Evolutionary conservation across 164 flowering plant species (phyloP).

Genomic region (Aristolochia californica): DNA sequence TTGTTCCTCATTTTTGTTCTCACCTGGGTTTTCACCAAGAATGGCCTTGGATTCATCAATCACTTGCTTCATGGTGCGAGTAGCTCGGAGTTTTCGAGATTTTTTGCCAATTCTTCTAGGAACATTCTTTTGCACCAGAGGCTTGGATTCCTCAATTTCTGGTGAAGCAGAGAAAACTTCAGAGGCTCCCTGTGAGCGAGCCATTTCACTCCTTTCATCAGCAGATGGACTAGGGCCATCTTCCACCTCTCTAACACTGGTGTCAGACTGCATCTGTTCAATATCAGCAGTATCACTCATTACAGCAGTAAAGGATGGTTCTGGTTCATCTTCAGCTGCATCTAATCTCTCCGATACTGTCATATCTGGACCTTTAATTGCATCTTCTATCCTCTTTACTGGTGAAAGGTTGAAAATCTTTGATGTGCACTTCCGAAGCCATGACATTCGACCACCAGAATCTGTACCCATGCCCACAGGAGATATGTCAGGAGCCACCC

Average conservation of each 20-base stretch:
- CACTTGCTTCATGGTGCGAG: constrained; percentile 54
- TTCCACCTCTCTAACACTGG: constrained; percentile 13
- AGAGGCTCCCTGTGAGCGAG: constrained; percentile 21
- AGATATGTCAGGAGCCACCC: constrained; percentile 15
- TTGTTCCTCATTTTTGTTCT: constrained; percentile 14
- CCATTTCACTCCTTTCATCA: constrained; percentile 29
- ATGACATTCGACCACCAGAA: constrained; percentile 33
- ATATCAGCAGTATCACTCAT: constrained; percentile 23
- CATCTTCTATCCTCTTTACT: constrained; percentile 7
- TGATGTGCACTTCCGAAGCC: constrained; percentile 59
- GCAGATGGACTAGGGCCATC: constrained; percentile 16
- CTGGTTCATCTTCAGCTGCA: constrained; percentile 10
- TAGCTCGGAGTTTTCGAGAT: constrained; percentile 26
- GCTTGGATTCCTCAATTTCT: constrained; percentile 4
- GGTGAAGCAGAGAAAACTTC: constrained; percentile 23
- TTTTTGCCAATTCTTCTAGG: constrained; percentile 22
- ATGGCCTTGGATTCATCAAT: constrained; percentile 49
- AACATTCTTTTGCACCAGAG: not conserved
- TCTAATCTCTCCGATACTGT: constrained; percentile 7
- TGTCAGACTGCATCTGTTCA: constrained; percentile 16
- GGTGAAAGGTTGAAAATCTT: constrained; percentile 33
- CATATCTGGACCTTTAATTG: constrained; percentile 3
- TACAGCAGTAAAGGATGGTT: constrained; percentile 14
- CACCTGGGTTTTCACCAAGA: constrained; percentile 28
- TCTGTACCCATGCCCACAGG: constrained; percentile 18